Evolutionary conservation across 2,329 filamentous ascomycete species (phyloP).

Genomic region (Penicillium glabrum): DNA sequence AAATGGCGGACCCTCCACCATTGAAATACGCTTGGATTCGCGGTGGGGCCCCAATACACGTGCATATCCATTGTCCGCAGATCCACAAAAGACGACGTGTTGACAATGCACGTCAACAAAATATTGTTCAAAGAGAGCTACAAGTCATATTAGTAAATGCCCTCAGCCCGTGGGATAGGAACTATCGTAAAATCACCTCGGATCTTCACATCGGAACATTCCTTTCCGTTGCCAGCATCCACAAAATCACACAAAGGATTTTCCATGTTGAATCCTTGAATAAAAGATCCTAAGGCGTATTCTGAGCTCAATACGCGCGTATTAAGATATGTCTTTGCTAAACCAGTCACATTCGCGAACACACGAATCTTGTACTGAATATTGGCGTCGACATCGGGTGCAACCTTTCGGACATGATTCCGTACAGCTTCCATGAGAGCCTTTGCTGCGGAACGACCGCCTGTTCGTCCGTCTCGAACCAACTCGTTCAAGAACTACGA

Average conservation of each 20-base stretch:
- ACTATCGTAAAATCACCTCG: conserved; percentile 39
- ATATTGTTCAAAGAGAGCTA: conserved; percentile 34
- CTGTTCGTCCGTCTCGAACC: conserved; percentile 29
- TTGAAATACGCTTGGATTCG: conserved; percentile 32
- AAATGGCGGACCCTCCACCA: conserved; percentile 41
- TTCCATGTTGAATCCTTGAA: conserved; percentile 45
- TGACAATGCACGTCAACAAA: conserved; percentile 41
- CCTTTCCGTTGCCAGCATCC: conserved; percentile 46
- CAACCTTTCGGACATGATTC: conserved; percentile 23
- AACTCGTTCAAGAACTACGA: conserved; percentile 36
- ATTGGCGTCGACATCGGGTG: conserved; percentile 19
- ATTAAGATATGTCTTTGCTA: conserved; percentile 36
- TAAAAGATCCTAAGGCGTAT: conserved; percentile 33
- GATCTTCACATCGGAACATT: conserved; percentile 45
- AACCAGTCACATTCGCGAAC: conserved; percentile 40
- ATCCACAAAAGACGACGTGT: conserved; percentile 44
- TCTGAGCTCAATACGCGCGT: conserved; percentile 24
- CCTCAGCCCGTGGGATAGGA: too few species aligned
- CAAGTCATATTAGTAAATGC: conserved; percentile 4
- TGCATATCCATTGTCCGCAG: conserved; percentile 46
- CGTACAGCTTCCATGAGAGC: conserved; percentile 26
- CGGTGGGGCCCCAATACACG: conserved; percentile 37
- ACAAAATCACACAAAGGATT: conserved; percentile 40
- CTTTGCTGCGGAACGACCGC: conserved; percentile 31
- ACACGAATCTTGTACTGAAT: conserved; percentile 35